A percentile compares a stretch with the other conserved stretches of the same genome.
These are phyloP conservation scores for Alternaria metachromatica DNA, from an alignment of 2,329 filamentous ascomycete genomes.

Conservation along the genomic window DNA sequence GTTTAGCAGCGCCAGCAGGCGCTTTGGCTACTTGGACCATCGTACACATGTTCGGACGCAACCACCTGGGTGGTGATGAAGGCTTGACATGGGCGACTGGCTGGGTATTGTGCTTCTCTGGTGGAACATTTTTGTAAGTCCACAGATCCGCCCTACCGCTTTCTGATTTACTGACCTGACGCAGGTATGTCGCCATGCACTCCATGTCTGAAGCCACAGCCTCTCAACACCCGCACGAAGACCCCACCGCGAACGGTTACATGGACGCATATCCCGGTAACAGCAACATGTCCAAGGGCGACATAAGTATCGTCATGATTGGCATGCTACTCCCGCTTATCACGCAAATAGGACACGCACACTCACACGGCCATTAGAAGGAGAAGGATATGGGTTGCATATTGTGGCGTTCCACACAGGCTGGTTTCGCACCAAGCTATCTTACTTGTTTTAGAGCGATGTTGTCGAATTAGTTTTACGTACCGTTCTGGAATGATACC, in stretches of 20 bases:
- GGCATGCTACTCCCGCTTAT: constrained; percentile 81
- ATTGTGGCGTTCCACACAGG: constrained; percentile 14
- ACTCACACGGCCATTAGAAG: constrained; percentile 58
- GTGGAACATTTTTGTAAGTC: constrained; percentile 90
- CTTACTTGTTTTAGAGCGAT: neutral
- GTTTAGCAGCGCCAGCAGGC: constrained; percentile 85
- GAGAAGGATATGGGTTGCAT: constrained; percentile 3
- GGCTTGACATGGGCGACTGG: constrained; percentile 86
- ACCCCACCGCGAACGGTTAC: constrained; percentile 55
- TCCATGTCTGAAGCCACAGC: constrained; percentile 83
- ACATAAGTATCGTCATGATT: constrained; percentile 69
- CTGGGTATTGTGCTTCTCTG: constrained; percentile 91
- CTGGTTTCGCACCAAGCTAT: neutral
- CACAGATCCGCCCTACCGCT: constrained; percentile 16
- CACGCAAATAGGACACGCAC: constrained; percentile 74
- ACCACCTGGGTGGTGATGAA: constrained; percentile 63
- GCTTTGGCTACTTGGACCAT: constrained; percentile 83
- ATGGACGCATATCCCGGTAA: constrained; percentile 58
- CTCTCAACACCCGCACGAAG: constrained; percentile 33
- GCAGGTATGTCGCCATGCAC: constrained; percentile 96
- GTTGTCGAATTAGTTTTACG: neutral
- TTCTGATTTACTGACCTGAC: constrained; percentile 8
- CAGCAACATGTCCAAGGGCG: constrained; percentile 58
- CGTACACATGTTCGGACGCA: constrained; percentile 74
- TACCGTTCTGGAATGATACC: constrained; percentile 15